Evolutionary conservation across 148 eudicot species (phyloP), one percentile per base, ranked within the genome.

Genomic region (Cornus florida): DNA sequence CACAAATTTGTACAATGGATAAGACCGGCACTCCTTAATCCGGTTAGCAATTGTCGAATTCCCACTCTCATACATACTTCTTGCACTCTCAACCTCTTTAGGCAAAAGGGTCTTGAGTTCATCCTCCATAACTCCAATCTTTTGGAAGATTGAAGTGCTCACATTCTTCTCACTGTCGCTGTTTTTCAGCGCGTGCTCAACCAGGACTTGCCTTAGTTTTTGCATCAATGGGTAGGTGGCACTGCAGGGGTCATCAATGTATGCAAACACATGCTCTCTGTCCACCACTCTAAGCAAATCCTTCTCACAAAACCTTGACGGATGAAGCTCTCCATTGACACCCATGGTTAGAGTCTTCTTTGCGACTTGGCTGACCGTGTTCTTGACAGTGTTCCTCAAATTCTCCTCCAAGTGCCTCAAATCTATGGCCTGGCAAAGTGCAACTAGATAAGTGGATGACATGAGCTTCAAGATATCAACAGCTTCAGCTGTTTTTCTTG

Each of bases 351-450:
- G 81, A 5, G 90, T 86, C 39, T 80, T 53, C 73, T 84, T 89
- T 2, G 94, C 91, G 0, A 87, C 90, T 69, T 91, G 97, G 87
- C 90, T 88, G 0, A 94, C 92, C 0, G 92, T 84, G 84, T 85
- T 91, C 82, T 92, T 92, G 2, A 94, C 93, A 6, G 87, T 80
- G 35, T 62, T 77, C 76, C 70, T 88, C 56, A 92, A 62, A 43
- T 92, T 94, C 88, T 92, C 98, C 77, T 94, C 98, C 72, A 94
- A 73, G 74, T 92, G 94, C 78, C 98, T 77, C 43, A 94, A 69
- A 46, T 94, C 98, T 6, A 94, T 80, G 0, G 98, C 94, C 66
- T 94, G 98, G 86, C 98, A 94, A 0, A 94, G 72, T 0, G 91
- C 98, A 0, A 94, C 88, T 1, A 94, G 53, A 79, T 72, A 94